Evolutionary conservation across 306 rosid species (phyloP).

Genomic region (Glycine latifolia): DNA sequence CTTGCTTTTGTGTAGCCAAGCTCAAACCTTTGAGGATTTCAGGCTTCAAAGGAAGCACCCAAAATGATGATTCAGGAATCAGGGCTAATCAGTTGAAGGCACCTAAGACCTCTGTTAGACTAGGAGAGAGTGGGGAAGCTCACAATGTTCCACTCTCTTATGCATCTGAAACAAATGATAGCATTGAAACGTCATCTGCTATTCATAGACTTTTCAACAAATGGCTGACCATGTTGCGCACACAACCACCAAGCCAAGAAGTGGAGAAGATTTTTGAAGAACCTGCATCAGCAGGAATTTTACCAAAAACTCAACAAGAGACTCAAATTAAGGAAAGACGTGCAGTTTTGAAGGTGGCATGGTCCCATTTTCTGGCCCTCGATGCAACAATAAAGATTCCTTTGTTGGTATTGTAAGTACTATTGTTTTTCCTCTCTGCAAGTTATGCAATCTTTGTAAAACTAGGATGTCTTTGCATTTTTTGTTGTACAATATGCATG

Average conservation of each 20-base stretch:
- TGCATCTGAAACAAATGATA: conserved; percentile 67
- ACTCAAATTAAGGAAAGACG: conserved; percentile 54
- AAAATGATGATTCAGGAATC: conserved; percentile 62
- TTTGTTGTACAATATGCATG: not conserved
- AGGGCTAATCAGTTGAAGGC: conserved; percentile 67
- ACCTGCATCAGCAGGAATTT: conserved; percentile 48
- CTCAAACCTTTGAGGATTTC: conserved; percentile 66
- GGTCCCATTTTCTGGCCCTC: conserved; percentile 71
- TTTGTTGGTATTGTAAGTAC: conserved; percentile 82
- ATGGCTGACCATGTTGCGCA: conserved; percentile 75
- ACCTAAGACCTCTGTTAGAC: conserved; percentile 70
- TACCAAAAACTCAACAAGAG: conserved; percentile 53
- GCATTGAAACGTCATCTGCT: conserved; percentile 66
- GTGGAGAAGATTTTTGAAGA: conserved; percentile 63
- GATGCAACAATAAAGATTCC: conserved; percentile 81
- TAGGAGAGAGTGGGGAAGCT: conserved; percentile 72
- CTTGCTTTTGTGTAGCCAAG: conserved; percentile 67
- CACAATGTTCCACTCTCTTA: conserved; percentile 80
- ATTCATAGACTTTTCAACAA: conserved; percentile 72
- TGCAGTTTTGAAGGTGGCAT: conserved; percentile 58
- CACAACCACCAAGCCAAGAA: conserved; percentile 66
- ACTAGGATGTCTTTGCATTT: conserved; percentile 26
- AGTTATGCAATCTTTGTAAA: not conserved
- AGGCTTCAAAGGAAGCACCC: conserved; percentile 80
- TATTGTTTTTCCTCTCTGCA: conserved; percentile 29